Conservation (phyloP, 2,329 filamentous ascomycete genomes). For the Fusarium kyushuense region DNA sequence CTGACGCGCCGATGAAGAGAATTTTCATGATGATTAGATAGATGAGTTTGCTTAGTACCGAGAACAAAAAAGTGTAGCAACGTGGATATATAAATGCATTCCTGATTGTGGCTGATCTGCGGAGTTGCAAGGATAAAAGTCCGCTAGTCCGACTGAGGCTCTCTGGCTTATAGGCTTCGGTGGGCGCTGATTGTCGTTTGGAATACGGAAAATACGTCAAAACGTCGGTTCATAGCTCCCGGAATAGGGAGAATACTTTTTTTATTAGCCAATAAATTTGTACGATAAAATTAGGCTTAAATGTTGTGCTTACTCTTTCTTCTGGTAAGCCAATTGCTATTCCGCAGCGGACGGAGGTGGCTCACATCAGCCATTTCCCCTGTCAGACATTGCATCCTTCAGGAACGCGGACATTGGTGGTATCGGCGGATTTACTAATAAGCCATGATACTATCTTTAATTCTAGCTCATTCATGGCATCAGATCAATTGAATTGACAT, state of each 20-base stretch:
- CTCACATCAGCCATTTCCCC: not conserved
- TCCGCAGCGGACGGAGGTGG: not conserved
- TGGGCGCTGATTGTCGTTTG: not conserved
- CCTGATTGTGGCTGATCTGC: not conserved
- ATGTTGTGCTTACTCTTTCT: not conserved
- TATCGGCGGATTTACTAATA: not conserved
- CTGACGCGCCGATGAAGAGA: slow-evolving; percentile 52
- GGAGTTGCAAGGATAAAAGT: slow-evolving; percentile 1
- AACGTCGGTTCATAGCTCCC: no score
- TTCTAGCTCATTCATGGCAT: no score
- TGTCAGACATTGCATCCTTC: not conserved
- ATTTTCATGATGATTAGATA: slow-evolving; percentile 49
- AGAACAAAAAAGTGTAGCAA: not conserved
- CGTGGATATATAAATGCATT: not conserved
- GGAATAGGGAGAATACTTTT: not conserved
- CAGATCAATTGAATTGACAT: no score
- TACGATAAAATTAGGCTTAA: not conserved
- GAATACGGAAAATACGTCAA: not conserved
- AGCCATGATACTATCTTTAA: no score
- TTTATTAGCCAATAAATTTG: not conserved
- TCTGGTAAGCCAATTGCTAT: not conserved
- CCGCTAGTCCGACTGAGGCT: not conserved
- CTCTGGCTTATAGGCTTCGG: no score
- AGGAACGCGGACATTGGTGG: not conserved
- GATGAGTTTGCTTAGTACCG: not conserved